Conservation (phyloP, 179 eudicot genomes). For the Silene noctiflora region DNA sequence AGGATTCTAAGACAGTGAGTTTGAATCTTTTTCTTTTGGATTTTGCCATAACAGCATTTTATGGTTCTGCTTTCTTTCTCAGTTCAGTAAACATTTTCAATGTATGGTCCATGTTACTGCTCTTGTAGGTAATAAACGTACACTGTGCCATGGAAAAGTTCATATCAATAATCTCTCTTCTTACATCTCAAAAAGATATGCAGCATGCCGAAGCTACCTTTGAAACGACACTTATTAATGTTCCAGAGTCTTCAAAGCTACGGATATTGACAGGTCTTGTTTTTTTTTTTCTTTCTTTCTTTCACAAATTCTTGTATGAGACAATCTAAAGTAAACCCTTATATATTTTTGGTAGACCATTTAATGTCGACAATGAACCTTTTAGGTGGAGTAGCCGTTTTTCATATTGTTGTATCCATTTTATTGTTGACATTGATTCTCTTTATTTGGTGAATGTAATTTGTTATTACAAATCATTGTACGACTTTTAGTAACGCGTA, state of each 20-base stretch:
- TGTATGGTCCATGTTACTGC: background rate
- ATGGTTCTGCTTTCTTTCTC: background rate
- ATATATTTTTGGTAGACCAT: background rate
- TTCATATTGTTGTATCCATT: no score
- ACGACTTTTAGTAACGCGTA: background rate
- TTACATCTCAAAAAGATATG: constrained; percentile 42
- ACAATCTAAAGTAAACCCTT: background rate
- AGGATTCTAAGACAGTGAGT: constrained; percentile 78
- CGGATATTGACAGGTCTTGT: constrained; percentile 52
- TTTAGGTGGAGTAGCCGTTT: no score
- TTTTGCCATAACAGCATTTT: background rate
- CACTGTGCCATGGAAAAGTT: constrained; percentile 63
- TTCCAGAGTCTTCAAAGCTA: constrained; percentile 47
- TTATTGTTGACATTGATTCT: no score
- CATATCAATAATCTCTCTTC: constrained; percentile 49
- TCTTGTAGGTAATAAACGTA: constrained; percentile 57
- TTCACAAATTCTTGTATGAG: background rate
- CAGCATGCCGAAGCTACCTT: constrained; percentile 44
- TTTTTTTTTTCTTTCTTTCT: constrained; percentile 15
- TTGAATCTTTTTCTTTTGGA: constrained; percentile 9
- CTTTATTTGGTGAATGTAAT: no score
- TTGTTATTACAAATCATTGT: background rate
- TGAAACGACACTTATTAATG: constrained; percentile 51
- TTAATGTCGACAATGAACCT: no score
- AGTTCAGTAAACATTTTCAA: background rate